These are phyloP conservation scores for Ustilago bromivora DNA, from an alignment of 1,284 basidiomycete species.

Conservation along the genomic window DNA sequence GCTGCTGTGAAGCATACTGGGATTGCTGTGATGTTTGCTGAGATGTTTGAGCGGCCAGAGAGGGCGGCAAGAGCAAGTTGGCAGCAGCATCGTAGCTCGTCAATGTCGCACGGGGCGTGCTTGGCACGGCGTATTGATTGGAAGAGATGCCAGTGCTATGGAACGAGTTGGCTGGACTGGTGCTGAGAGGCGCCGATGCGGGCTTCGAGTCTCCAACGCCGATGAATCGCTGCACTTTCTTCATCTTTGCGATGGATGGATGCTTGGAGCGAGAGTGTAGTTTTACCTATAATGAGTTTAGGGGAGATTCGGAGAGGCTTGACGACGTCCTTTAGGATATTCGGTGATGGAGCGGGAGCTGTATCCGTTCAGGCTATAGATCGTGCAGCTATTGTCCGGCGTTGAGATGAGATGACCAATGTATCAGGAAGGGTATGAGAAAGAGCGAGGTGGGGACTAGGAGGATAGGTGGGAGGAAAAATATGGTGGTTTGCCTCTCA, in stretches of 20 bases:
- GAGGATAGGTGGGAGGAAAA: constrained; percentile 2
- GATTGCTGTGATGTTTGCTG: constrained; percentile 19
- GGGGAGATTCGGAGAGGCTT: background rate
- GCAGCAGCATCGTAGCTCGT: constrained; percentile 13
- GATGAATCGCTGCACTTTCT: constrained; percentile 46
- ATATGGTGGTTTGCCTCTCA: background rate
- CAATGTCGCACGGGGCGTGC: constrained; percentile 4
- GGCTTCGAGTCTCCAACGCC: constrained; percentile 52
- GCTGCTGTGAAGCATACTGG: constrained; percentile 12
- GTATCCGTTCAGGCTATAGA: background rate
- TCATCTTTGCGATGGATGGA: constrained; percentile 18
- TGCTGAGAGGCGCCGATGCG: constrained; percentile 37
- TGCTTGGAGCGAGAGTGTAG: background rate
- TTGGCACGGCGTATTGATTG: constrained; percentile 7
- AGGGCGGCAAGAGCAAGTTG: constrained; percentile 23
- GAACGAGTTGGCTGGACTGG: constrained; percentile 26
- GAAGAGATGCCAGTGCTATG: constrained; percentile 6
- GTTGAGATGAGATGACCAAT: too few relatives aligned
- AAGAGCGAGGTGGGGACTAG: background rate
- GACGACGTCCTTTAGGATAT: background rate
- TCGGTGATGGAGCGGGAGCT: background rate
- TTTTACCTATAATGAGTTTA: background rate
- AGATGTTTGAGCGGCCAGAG: constrained; percentile 10
- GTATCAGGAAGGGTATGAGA: background rate
- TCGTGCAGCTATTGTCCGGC: background rate